Base-by-base conservation (phyloP, 1,139 yeast genomes). In the Nakaseomyces uthaithaninus region DNA sequence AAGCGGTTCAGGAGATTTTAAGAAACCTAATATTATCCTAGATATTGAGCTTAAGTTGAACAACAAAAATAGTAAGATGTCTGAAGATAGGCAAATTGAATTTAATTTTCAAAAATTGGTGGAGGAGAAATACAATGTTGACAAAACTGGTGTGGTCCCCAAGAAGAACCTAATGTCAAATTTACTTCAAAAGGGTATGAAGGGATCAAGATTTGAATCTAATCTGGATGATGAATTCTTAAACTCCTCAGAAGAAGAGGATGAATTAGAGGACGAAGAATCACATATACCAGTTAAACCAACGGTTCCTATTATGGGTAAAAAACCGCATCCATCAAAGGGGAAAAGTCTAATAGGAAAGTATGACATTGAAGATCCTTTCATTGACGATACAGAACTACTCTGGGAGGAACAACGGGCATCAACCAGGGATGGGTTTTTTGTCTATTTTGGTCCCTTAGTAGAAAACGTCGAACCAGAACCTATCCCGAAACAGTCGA, bases 351-450 rank as follows among this genome's bases (percentile, higher is more conserved):
- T 76, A 60, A 82, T 80, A 38, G 95, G 96, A 7, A 87, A 86
- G 56, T 93, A 93, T 60, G 98, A 93, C 58, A 70, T 76, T 41
- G 80, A 84, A 46, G 99, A 93, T 63, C 98, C 98, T 1, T 93
- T 93, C 56, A 91, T 93, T 46, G 99, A 93, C 64, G 98, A 93
- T 60, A 75, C 84, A 20, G 99, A 91, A 62, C 68, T 87, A 53
- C 75, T 78, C 46, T 84, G 93, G 84, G 97, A 91, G 60, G 96
- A 89, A 59, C 93, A 84, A 51, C 79, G 94, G 8, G 91, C 93
- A 2, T 77, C 93, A 1, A 87, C 95, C 0, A 83, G 84, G 50
- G 97, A 91, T 55, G 98, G 98, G 2, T 93, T 91, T 60, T 93
- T 91, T 54, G 96, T 93, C 0, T 93, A 80, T 60, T 85, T 89